These are phyloP conservation scores for Nectriaceae sp. DNA, from an alignment of 2,329 filamentous ascomycete species.

Conservation along the genomic window DNA sequence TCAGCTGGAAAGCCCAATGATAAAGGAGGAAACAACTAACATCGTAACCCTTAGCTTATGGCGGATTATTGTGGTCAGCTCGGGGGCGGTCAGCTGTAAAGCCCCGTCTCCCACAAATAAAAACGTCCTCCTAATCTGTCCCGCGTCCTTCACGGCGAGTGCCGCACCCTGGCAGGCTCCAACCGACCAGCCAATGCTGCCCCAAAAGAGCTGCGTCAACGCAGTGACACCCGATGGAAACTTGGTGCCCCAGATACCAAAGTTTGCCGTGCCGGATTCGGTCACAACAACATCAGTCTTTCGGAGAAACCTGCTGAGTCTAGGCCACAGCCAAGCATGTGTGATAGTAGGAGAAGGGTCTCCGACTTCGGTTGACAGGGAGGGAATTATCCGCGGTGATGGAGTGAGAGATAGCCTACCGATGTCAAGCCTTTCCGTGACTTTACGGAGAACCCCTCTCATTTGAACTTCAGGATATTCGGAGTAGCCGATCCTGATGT, in stretches of 20 bases:
- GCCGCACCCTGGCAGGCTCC: slow-evolving; percentile 67
- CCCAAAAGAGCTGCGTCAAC: slow-evolving; percentile 78
- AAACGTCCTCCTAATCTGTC: slow-evolving; percentile 65
- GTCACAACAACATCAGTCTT: slow-evolving; percentile 78
- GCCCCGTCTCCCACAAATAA: slow-evolving; percentile 89
- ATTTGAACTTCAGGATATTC: slow-evolving; percentile 78
- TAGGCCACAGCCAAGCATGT: slow-evolving; percentile 77
- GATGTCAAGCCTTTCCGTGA: slow-evolving; percentile 62
- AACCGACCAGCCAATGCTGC: slow-evolving; percentile 66
- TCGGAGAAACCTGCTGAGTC: slow-evolving; percentile 70
- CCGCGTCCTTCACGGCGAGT: slow-evolving; percentile 69
- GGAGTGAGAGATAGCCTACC: slow-evolving; percentile 56
- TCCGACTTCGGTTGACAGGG: slow-evolving; percentile 52
- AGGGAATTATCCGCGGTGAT: slow-evolving; percentile 45
- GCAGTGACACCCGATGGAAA: slow-evolving; percentile 79
- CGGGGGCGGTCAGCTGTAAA: slow-evolving; percentile 82
- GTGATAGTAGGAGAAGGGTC: slow-evolving; percentile 54
- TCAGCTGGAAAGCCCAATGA: slow-evolving; percentile 17
- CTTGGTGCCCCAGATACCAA: slow-evolving; percentile 82
- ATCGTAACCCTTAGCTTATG: slow-evolving; percentile 76
- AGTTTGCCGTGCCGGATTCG: slow-evolving; percentile 85
- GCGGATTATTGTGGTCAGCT: slow-evolving; percentile 80
- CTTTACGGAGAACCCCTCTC: slow-evolving; percentile 73
- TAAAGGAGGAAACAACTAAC: slow-evolving; percentile 45
- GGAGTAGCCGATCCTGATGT: slow-evolving; percentile 73